phyloP scores from a whole-genome alignment of 768 basidiomycete genomes.

The Stropharia rugosoannulata region DNA sequence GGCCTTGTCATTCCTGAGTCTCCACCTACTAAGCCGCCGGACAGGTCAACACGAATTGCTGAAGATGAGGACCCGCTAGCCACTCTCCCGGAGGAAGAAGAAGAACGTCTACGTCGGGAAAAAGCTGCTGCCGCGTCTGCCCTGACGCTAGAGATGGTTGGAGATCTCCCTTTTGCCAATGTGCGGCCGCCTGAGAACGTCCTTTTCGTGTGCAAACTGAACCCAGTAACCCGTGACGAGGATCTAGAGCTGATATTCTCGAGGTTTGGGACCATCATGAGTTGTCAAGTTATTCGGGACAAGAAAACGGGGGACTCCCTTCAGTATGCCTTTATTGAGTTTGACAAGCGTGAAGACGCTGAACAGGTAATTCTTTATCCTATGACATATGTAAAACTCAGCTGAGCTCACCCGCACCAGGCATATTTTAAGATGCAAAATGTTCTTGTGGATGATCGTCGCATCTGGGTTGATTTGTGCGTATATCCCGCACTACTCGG shows the following conservation, averaged over 20 bases:
- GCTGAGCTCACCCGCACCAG: slow-evolving; percentile 31
- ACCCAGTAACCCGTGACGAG: slow-evolving; percentile 92
- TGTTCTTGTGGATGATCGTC: slow-evolving; percentile 93
- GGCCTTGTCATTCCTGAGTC: slow-evolving; percentile 71
- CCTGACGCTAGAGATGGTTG: slow-evolving; percentile 98
- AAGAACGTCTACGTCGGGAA: slow-evolving; percentile 77
- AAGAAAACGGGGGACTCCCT: slow-evolving; percentile 94
- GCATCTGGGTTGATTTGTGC: slow-evolving; percentile 99
- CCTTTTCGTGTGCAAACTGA: slow-evolving; percentile 97
- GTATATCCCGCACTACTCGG: slow-evolving; percentile 26
- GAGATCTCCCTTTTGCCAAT: slow-evolving; percentile 96
- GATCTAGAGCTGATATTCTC: slow-evolving; percentile 98
- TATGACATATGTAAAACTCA: neutral
- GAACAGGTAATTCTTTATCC: slow-evolving; percentile 67
- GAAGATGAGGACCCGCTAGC: slow-evolving; percentile 92
- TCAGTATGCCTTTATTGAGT: slow-evolving; percentile 99
- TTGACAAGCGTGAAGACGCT: slow-evolving; percentile 89
- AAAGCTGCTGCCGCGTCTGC: slow-evolving; percentile 92
- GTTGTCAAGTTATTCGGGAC: slow-evolving; percentile 96
- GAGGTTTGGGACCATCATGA: slow-evolving; percentile 92
- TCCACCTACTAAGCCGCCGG: slow-evolving; percentile 79
- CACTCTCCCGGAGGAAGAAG: slow-evolving; percentile 82
- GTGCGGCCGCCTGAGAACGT: slow-evolving; percentile 98
- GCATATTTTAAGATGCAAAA: slow-evolving; percentile 99
- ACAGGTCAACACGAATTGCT: slow-evolving; percentile 85